Percentiles rank a stretch among this genome's conserved stretches.
phyloP scores from a whole-genome alignment of 2,329 filamentous ascomycete species.

The Coniochaeta ligniaria region DNA sequence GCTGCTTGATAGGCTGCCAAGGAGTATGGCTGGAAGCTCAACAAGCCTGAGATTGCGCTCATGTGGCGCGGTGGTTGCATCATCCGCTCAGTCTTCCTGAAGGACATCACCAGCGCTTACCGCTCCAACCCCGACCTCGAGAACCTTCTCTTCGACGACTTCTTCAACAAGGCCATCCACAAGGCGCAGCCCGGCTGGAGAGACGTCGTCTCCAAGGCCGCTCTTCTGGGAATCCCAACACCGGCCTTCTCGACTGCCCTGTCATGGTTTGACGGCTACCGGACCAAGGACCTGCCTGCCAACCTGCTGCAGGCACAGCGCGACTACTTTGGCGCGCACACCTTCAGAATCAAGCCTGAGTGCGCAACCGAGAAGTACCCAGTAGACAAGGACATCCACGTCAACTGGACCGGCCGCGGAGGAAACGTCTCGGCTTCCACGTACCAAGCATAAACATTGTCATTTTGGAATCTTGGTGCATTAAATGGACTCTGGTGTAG shows the following conservation, averaged over 20 bases:
- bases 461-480: neutral
- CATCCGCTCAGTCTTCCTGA: slow-evolving; percentile 98
- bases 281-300: slow-evolving; percentile 92
- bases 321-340: slow-evolving; percentile 98
- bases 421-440: slow-evolving; percentile 96
- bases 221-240: slow-evolving; percentile 89
- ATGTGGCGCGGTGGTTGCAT: slow-evolving; percentile 99
- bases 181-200: slow-evolving; percentile 89
- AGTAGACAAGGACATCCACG: slow-evolving; percentile 83
- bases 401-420: slow-evolving; percentile 99
- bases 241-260: slow-evolving; percentile 95
- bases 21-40: slow-evolving; percentile 97
- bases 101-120: slow-evolving; percentile 98
- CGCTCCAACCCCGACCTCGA: slow-evolving; percentile 88
- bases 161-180: slow-evolving; percentile 99
- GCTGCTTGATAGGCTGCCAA: slow-evolving; percentile 65
- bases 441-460: slow-evolving; percentile 74
- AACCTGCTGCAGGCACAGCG: slow-evolving; percentile 98
- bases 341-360: slow-evolving; percentile 83
- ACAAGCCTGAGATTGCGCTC: slow-evolving; percentile 99
- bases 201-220: slow-evolving; percentile 84
- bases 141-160: slow-evolving; percentile 97
- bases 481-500: neutral
- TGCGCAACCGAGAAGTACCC: slow-evolving; percentile 71
- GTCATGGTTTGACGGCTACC: slow-evolving; percentile 98